Base-by-base conservation (phyloP, 2,329 filamentous ascomycete genomes). In the Trichophyton schoenleinii region DNA sequence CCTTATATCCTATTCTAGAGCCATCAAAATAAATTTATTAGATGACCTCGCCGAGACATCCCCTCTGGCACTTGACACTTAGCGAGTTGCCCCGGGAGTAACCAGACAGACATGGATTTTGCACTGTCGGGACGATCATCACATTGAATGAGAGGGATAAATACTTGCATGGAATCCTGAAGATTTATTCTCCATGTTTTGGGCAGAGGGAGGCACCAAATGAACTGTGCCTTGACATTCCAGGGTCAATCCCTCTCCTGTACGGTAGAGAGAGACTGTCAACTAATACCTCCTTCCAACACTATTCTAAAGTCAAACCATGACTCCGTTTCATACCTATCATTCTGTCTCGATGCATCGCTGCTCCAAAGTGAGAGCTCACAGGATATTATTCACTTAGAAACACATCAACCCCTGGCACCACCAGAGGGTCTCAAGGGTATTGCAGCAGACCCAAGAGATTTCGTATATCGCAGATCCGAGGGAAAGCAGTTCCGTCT, bases 401-500 rank as follows among this genome's bases (percentile, higher is more conserved):
- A 48, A 48, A 20, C 25, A 22, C 20, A 11, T 11, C 18, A 22
- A 20, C n/a, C 18, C 18, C 20, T 48, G 25, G 20, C 20, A 22
- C 13, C 3, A 6, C 41, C 41, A 15, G 5, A 44, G 4, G 4
- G 41, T 1, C 34, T 9, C 34, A 2, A 44, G 15, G 7, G 5
- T n/a, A 42, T 15, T 42, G 34, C 34, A 7, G 9, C 34, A 36
- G 34, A 3, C 4, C 34, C 34, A 6, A 8, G 64, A 59, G 9
- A 67, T 60, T 59, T 67, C 65, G 41, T 63, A 66, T 15, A 67
- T 42, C 15, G 59, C 60, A 58, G 64, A 67, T n/a, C 65, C 65
- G 5, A 67, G 62, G 15, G 65, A 55, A 60, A 66, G 66, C 3
- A 66, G 28, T 49, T 67, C 65, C 18, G 64, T 61, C 48, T 63